phyloP scores from a whole-genome alignment of 2,329 filamentous ascomycete species.

The Incumbomyces delicatus region DNA sequence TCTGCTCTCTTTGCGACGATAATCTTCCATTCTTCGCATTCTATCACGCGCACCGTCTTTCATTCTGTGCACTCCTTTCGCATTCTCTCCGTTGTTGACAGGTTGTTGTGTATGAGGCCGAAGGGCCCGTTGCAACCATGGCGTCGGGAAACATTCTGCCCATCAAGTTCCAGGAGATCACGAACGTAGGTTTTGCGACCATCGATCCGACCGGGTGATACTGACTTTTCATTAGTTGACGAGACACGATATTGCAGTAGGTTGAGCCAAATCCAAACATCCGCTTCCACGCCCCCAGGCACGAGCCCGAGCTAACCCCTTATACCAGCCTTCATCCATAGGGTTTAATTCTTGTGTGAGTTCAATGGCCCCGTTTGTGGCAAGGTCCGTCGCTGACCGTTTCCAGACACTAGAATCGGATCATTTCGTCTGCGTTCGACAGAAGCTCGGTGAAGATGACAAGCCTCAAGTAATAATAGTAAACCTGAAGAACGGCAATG shows the following conservation, averaged over 20 bases:
- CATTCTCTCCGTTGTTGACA: neutral
- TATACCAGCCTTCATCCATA: conserved; percentile 57
- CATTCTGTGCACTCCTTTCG: conserved; percentile 1
- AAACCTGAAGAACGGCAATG: conserved; percentile 95
- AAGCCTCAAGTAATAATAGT: conserved; percentile 93
- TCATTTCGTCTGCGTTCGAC: conserved; percentile 88
- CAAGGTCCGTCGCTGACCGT: conserved; percentile 11
- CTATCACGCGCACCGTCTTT: conserved; percentile 5
- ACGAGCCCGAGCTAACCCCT: conserved; percentile 10
- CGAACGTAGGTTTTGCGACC: conserved; percentile 49
- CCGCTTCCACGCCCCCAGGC: conserved; percentile 16
- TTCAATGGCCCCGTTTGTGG: conserved; percentile 22
- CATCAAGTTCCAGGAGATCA: conserved; percentile 87
- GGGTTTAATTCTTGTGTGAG: conserved; percentile 80
- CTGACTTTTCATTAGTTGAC: conserved; percentile 38
- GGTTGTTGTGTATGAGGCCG: conserved; percentile 19
- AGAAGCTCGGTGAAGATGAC: conserved; percentile 76
- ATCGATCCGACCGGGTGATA: conserved; percentile 25
- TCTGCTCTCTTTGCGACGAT: conserved; percentile 10
- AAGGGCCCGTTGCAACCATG: conserved; percentile 35
- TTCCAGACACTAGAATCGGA: conserved; percentile 92
- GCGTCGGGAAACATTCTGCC: conserved; percentile 56
- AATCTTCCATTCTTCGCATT: conserved; percentile 8
- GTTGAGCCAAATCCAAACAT: conserved; percentile 23
- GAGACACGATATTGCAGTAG: conserved; percentile 44